Base-by-base conservation (phyloP, 2,329 filamentous ascomycete genomes). In the Calonectria montana region DNA sequence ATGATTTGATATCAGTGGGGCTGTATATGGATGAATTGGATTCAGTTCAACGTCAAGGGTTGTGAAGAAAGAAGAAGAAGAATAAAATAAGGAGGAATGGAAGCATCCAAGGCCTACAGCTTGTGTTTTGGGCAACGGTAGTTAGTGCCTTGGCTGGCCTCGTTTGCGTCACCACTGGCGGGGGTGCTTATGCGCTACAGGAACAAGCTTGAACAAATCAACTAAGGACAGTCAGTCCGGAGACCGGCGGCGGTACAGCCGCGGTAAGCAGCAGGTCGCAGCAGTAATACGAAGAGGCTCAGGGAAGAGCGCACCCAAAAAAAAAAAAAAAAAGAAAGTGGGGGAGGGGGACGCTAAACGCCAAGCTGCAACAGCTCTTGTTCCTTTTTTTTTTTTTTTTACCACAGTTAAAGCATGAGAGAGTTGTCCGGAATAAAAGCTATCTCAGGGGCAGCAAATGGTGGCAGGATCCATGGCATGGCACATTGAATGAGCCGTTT, bases 111-210 rank as follows among this genome's bases (percentile, higher is more conserved):
- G 27, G 31, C 53, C 21, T 57, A 57, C 53, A 57, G 53, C 47
- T 50, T 13, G 18, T 2, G 1, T 25, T 25, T 25, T 5, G 50
- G 31, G 29, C 13, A 8, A 35, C 9, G 29, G 29, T 31, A 9
- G 31, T 35, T 35, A 35, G 31, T 35, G 31, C 31, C 31, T 35
- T 13, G 16, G 27, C 50, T n/a, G 18, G n/a, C 29, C 53, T 55
- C 7, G 53, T 57, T 57, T 57, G 53, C 53, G 53, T 57, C 53
- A 57, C 53, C 53, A 57, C 53, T 39, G 53, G 53, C n/a, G 50
- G 18, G n/a, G n/a, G n/a, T 31, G 47, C n/a, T 23, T 47, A 29
- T 31, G 50, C 29, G 18, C 27, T 18, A 31, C 4, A 23, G 39
- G 37, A 57, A 39, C 53, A 39, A 39, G 53, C 53, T 57, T 57